A percentile compares a stretch with the other conserved stretches of the same genome.
These are phyloP conservation scores for Haemoproteus tartakovskyi DNA, from an alignment of 169 alveolate species.

Conservation along the genomic window DNA sequence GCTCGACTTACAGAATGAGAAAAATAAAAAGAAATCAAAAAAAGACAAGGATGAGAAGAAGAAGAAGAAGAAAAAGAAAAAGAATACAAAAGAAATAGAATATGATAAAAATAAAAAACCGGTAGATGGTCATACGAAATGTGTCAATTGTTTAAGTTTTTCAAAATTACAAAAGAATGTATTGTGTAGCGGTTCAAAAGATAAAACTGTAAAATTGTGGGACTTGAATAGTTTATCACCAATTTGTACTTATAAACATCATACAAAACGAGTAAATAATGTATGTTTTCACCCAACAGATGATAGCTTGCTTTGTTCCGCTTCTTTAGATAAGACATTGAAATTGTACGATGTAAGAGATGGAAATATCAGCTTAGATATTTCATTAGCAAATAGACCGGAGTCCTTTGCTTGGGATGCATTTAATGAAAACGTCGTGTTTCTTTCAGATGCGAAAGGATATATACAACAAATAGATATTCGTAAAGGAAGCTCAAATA, in stretches of 20 bases:
- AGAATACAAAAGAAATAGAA: neutral
- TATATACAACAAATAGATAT: conserved; percentile 29
- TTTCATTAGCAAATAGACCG: conserved; percentile 11
- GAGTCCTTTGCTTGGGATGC: conserved; percentile 36
- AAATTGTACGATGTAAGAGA: conserved; percentile 46
- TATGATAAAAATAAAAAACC: neutral
- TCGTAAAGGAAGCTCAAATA: neutral
- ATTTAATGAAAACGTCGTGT: conserved; percentile 3
- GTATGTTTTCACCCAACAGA: conserved; percentile 23
- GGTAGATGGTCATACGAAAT: conserved; percentile 30
- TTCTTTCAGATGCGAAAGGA: conserved; percentile 20
- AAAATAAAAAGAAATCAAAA: neutral
- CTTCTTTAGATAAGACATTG: conserved; percentile 43
- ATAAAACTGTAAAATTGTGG: conserved; percentile 35
- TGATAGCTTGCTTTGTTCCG: conserved; percentile 1
- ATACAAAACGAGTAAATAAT: conserved; percentile 26
- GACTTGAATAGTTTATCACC: conserved; percentile 1
- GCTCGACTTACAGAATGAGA: no score
- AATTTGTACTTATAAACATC: conserved; percentile 21
- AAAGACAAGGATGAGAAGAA: neutral
- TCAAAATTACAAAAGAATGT: conserved; percentile 18
- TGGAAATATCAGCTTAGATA: conserved; percentile 6
- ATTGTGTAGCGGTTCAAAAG: conserved; percentile 53
- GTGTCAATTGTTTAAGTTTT: conserved; percentile 26
- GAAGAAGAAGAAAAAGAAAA: neutral